phyloP scores from a whole-genome alignment of 768 basidiomycete genomes.

The Termitomyces sp. region DNA sequence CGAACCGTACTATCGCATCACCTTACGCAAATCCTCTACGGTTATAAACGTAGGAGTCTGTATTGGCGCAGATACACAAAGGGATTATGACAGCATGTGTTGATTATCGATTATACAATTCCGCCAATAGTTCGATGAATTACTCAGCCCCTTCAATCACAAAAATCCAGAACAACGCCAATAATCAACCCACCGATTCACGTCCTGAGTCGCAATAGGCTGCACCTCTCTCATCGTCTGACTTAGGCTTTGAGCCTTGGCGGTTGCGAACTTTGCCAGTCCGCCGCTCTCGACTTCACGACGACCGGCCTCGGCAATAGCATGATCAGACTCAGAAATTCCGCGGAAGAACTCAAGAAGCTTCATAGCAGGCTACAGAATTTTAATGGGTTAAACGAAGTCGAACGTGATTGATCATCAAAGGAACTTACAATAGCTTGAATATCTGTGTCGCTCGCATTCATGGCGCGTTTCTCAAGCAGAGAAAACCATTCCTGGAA shows the following conservation, averaged over 20 bases:
- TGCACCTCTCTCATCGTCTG: constrained; percentile 6
- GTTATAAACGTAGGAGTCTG: too few species aligned
- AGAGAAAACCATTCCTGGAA: constrained; percentile 14
- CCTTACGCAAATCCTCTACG: neutral
- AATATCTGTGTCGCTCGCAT: neutral
- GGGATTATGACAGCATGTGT: too few species aligned
- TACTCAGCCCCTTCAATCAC: neutral
- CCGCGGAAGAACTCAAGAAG: constrained; percentile 27
- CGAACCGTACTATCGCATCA: neutral
- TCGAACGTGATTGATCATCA: neutral
- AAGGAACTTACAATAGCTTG: constrained; percentile 3
- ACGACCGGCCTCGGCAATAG: neutral
- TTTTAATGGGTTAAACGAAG: neutral
- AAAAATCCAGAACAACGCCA: constrained; percentile 9
- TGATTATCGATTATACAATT: neutral
- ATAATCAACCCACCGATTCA: constrained; percentile 10
- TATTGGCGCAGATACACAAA: neutral
- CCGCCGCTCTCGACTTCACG: constrained; percentile 10
- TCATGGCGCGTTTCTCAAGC: constrained; percentile 11
- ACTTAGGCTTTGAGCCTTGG: constrained; percentile 10
- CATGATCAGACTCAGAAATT: constrained; percentile 17
- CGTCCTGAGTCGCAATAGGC: constrained; percentile 4
- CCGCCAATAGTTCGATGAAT: too few species aligned
- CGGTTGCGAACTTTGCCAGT: constrained; percentile 8
- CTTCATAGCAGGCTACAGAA: constrained; percentile 26